Conservation (phyloP, 208 protist species). For the Leishmania turanica region DNA sequence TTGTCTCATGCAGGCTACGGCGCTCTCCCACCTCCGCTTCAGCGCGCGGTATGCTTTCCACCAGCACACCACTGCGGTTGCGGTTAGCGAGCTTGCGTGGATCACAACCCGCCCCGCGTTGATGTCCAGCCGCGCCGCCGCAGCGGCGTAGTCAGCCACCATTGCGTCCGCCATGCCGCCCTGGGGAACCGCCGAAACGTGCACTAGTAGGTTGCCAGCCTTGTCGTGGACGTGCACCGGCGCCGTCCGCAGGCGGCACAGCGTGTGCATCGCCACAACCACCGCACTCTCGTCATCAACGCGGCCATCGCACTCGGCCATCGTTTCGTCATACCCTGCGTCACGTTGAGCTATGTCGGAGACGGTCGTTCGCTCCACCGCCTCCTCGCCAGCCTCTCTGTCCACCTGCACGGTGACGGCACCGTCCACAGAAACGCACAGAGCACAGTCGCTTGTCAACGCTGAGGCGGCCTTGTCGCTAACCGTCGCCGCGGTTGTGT, state of each 20-base stretch:
- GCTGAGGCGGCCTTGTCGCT: not conserved
- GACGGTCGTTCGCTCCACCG: not conserved
- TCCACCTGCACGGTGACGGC: constrained; percentile 9
- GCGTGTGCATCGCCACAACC: not conserved
- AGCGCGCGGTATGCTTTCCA: not conserved
- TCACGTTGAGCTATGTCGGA: not conserved
- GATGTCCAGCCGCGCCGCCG: not conserved
- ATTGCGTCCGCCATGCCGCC: not conserved
- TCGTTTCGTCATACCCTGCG: not conserved
- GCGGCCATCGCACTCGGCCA: not conserved
- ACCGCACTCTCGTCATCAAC: not conserved
- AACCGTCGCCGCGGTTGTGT: not conserved
- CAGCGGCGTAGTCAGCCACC: constrained; percentile 9
- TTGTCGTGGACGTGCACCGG: constrained; percentile 12
- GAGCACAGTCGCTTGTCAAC: not conserved
- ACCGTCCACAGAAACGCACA: constrained; percentile 6
- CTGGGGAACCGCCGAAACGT: not conserved
- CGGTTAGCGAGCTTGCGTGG: not conserved
- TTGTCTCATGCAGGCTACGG: not conserved
- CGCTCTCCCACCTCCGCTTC: not conserved
- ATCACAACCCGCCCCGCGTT: not conserved
- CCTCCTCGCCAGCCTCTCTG: not conserved
- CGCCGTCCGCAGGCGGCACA: constrained; percentile 3
- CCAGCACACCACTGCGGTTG: constrained; percentile 12
- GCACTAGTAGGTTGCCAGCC: constrained; percentile 8